Conservation (phyloP, 306 rosid species). For the Corylus heterophylla region DNA sequence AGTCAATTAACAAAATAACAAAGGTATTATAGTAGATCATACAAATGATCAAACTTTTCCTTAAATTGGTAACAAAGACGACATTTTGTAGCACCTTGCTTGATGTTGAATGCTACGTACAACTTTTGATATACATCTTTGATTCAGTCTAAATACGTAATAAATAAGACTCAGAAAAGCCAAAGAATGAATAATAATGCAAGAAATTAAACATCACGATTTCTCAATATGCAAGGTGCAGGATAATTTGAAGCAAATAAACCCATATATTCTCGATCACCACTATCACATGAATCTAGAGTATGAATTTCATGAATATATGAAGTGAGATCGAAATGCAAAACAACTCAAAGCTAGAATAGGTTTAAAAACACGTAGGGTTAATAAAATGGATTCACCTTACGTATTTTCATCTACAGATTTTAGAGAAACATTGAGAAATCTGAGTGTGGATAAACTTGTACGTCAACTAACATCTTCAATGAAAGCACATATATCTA, state of each 20-base stretch:
- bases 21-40: neutral
- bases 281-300: conserved; percentile 5
- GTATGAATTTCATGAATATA: conserved; percentile 1
- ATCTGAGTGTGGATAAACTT: neutral
- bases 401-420: neutral
- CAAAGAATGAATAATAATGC: conserved; percentile 7
- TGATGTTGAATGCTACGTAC: neutral
- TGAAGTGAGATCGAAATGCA: conserved; percentile 22
- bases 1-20: neutral
- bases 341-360: neutral
- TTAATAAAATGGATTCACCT: neutral
- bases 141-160: neutral
- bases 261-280: neutral
- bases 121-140: neutral
- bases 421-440: neutral
- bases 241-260: conserved; percentile 3
- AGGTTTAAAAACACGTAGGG: neutral
- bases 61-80: neutral
- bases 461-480: neutral
- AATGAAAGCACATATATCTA: neutral
- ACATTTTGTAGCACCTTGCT: neutral
- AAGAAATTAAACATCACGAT: conserved; percentile 17
- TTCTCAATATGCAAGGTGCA: conserved; percentile 11
- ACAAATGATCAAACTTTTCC: neutral
- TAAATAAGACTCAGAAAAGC: neutral